Evolutionary conservation across 352 stramenopile genomes (phyloP).

Genomic region (Phytophthora tubulina): DNA sequence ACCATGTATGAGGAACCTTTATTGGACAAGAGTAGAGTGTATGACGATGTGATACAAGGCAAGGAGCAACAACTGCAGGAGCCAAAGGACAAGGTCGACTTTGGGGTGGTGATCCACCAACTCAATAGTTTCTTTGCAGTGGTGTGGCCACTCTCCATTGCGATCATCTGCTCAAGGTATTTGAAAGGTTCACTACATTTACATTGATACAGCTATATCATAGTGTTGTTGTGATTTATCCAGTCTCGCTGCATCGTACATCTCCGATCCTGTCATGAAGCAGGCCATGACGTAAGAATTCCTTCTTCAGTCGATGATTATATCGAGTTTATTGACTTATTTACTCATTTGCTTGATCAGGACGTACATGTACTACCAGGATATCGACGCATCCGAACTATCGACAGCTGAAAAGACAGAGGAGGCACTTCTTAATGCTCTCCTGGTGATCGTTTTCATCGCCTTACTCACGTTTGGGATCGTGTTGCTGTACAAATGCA

Average conservation of each 20-base stretch:
- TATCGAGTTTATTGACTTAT: neutral
- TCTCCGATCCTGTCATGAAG: constrained; percentile 56
- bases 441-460: constrained; percentile 86
- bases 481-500: constrained; percentile 87
- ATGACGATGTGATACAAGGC: neutral
- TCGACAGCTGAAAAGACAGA: constrained; percentile 59
- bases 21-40: constrained; percentile 39
- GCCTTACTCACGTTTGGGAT: constrained; percentile 80
- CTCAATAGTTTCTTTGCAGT: constrained; percentile 84
- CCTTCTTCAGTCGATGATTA: neutral
- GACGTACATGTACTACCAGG: constrained; percentile 85
- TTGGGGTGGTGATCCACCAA: constrained; percentile 56
- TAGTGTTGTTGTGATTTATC: neutral
- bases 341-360: constrained; percentile 29
- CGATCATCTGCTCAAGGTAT: constrained; percentile 78
- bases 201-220: neutral
- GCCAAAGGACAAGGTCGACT: constrained; percentile 34
- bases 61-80: constrained; percentile 40
- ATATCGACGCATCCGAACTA: constrained; percentile 60
- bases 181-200: neutral
- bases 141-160: constrained; percentile 75
- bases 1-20: constrained; percentile 68
- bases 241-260: constrained; percentile 64
- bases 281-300: constrained; percentile 65
- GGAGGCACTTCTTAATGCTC: constrained; percentile 77